Percentiles rank a stretch among this genome's conserved stretches.
phyloP scores from a whole-genome alignment of 148 eudicot species.

The Agrostemma githago region DNA sequence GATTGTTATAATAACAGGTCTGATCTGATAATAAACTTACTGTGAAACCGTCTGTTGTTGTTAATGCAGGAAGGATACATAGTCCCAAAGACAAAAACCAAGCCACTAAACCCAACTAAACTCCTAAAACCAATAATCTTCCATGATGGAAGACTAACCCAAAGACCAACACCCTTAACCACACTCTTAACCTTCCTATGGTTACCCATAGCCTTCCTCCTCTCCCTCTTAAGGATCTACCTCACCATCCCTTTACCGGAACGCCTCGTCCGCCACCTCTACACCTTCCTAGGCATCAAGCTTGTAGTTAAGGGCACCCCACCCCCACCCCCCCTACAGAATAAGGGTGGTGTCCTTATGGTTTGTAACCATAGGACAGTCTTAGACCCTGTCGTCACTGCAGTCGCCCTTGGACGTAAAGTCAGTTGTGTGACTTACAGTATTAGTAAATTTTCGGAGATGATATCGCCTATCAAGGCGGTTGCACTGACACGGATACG shows the following conservation, averaged over 20 bases:
- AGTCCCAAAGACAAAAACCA: constrained; percentile 17
- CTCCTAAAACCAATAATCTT: constrained; percentile 28
- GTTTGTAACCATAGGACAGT: constrained; percentile 25
- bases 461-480: constrained; percentile 19
- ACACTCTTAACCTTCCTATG: constrained; percentile 27
- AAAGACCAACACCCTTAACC: constrained; percentile 23
- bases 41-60: not conserved
- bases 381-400: constrained; percentile 20
- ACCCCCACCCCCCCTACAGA: not conserved
- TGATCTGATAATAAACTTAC: too few relatives aligned
- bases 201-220: constrained; percentile 27
- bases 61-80: constrained; percentile 14
- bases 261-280: constrained; percentile 16
- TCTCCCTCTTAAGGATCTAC: constrained; percentile 15
- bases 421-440: constrained; percentile 19
- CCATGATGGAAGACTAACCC: constrained; percentile 33
- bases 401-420: constrained; percentile 3
- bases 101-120: constrained; percentile 16
- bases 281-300: constrained; percentile 17
- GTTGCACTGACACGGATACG: constrained; percentile 23
- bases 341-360: constrained; percentile 15
- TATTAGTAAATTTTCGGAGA: constrained; percentile 23
- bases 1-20: too few relatives aligned
- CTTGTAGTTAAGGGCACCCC: constrained; percentile 7
- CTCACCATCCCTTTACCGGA: constrained; percentile 12